Evolutionary conservation across 805 yeast species (phyloP).

Genomic region (Yueomyces sp.): DNA sequence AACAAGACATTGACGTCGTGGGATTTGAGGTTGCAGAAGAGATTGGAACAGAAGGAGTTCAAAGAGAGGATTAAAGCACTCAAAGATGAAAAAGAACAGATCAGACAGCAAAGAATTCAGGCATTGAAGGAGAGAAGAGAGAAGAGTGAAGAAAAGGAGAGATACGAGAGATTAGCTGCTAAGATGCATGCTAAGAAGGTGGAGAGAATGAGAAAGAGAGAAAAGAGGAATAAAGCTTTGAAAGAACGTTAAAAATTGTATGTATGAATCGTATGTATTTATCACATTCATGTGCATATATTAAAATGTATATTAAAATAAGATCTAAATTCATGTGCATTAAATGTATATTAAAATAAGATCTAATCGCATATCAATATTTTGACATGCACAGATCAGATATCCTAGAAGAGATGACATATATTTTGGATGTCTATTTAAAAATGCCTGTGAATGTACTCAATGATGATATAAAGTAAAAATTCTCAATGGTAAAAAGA

Average conservation of each 20-base stretch:
- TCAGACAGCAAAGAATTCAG: constrained; percentile 38
- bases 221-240: constrained; percentile 86
- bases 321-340: too few relatives aligned
- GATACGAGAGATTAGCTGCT: constrained; percentile 68
- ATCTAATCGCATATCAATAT: too few relatives aligned
- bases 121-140: constrained; percentile 62
- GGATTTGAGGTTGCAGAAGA: constrained; percentile 53
- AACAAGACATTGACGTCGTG: constrained; percentile 36
- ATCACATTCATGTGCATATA: too few relatives aligned
- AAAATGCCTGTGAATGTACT: too few relatives aligned
- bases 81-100: constrained; percentile 64
- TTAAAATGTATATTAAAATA: too few relatives aligned
- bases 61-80: constrained; percentile 59
- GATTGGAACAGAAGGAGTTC: constrained; percentile 49
- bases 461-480: too few relatives aligned
- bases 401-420: too few relatives aligned
- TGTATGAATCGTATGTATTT: too few relatives aligned
- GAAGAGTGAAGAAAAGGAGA: constrained; percentile 75
- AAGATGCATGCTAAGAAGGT: constrained; percentile 89
- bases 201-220: constrained; percentile 79
- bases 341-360: too few relatives aligned
- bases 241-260: constrained; percentile 53
- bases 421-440: too few relatives aligned
- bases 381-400: too few relatives aligned
- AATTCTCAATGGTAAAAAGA: too few relatives aligned